phyloP scores from a whole-genome alignment of 1,139 yeast species.

The Groenewaldozyma sp. region DNA sequence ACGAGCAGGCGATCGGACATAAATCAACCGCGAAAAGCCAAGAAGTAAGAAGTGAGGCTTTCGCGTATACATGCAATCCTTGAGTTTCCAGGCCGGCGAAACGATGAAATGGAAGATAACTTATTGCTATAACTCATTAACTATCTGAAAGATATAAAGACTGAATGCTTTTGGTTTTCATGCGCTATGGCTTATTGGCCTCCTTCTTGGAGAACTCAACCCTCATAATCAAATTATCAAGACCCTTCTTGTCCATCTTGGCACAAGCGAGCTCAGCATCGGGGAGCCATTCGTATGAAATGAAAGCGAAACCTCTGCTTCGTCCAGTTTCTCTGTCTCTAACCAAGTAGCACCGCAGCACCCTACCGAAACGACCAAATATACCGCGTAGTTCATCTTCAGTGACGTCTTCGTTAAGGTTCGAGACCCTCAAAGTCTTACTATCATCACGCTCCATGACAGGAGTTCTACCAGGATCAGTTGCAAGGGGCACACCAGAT shows the following conservation, averaged over 20 bases:
- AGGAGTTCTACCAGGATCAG: conserved; percentile 24
- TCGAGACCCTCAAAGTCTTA: conserved; percentile 83
- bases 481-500: conserved; percentile 35
- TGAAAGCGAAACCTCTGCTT: conserved; percentile 96
- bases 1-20: no score
- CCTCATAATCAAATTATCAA: conserved; percentile 74
- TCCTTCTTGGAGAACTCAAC: conserved; percentile 30
- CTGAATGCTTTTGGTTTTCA: no score
- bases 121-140: no score
- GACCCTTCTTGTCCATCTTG: conserved; percentile 80
- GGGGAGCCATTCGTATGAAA: conserved; percentile 61
- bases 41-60: no score
- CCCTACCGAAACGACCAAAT: conserved; percentile 56
- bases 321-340: conserved; percentile 91
- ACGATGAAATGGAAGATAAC: no score
- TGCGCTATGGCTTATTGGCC: no score
- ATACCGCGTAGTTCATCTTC: conserved; percentile 74
- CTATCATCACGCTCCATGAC: conserved; percentile 63
- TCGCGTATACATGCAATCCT: no score
- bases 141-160: no score
- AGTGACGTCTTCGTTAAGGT: conserved; percentile 76
- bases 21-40: no score
- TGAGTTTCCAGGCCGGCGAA: no score
- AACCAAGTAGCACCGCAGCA: conserved; percentile 75
- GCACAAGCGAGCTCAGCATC: conserved; percentile 75